Evolutionary conservation across 257 asterid genomes (phyloP), one percentile per base, ranked within the genome.

Genomic region (Lithospermum erythrorhizon): DNA sequence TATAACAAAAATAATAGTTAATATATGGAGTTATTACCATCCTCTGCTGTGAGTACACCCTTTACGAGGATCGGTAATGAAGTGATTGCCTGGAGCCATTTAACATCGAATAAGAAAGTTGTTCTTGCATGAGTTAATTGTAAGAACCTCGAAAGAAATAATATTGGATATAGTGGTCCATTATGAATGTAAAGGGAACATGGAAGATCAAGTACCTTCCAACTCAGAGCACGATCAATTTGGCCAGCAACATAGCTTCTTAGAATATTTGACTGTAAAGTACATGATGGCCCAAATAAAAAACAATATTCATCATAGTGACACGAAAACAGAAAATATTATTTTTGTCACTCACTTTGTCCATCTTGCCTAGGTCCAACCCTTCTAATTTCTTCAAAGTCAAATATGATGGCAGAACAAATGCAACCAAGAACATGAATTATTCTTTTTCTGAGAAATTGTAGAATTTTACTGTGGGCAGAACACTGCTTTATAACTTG

Each of bases 31-130:
- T 21, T 55, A 67, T 78, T 90, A 90, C 98, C 71, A 62, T 90
- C 98, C 72, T 90, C 98, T 25, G 95, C 95, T 41, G 98, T 90
- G 65, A 90, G 73, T 9, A 90, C 96, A 79, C 98, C 98, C 84
- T 87, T 90, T 61, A 90, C 95, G 67, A 87, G 76, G 78, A 90
- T 90, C 16, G 95, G 96, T 87, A 90, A n/a, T 51, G 89, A 73
- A 68, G 98, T 90, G 70, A 90, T 90, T n/a, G 98, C 61, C 80
- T 83, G 87, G 65, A 90, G 95, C 98, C 98, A 90, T 89, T 87
- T 77, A 19, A 90, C 85, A 75, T 90, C 98, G 65, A 63, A 21
- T 58, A 61, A 61, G 13, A 35, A 24, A 41, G 17, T 41, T 11
- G 1, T 41, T 35, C 13, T 35, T 1, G 45, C 14, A 27, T 27